A percentile compares a stretch with the other conserved stretches of the same genome.
phyloP scores from a whole-genome alignment of 2,329 filamentous ascomycete genomes.

The Nothomitra cinnamomea region DNA sequence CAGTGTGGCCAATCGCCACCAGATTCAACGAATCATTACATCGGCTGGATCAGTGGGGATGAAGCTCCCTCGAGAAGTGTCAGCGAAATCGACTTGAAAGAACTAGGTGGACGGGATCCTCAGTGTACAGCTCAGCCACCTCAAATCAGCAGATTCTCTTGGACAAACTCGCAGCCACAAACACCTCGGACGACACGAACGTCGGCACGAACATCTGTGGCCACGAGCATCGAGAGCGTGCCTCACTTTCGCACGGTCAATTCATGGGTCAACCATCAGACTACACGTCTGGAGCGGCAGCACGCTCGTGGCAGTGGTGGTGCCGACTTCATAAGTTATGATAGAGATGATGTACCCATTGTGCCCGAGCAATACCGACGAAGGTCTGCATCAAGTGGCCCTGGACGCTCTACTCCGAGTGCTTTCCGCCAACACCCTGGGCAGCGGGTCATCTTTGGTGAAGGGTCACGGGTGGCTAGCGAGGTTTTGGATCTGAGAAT shows the following conservation, averaged over 20 bases:
- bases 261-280: constrained; percentile 50
- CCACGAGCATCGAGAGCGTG: constrained; percentile 34
- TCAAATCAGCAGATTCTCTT: not conserved
- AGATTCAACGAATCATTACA: no score
- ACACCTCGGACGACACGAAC: not conserved
- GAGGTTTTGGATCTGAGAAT: not conserved
- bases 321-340: no score
- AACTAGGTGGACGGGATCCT: no score
- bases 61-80: no score
- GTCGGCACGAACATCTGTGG: not conserved
- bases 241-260: constrained; percentile 39
- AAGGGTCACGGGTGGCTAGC: not conserved
- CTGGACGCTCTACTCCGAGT: not conserved
- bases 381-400: not conserved
- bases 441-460: not conserved
- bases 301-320: constrained; percentile 11
- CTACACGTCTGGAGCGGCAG: constrained; percentile 33
- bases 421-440: not conserved
- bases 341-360: not conserved
- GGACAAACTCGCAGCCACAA: not conserved
- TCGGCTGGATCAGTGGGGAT: no score
- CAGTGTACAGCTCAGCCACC: no score
- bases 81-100: no score
- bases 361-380: not conserved
- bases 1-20: no score